Evolutionary conservation across 352 stramenopile genomes (phyloP).

Genomic region (Bremia lactucae): DNA sequence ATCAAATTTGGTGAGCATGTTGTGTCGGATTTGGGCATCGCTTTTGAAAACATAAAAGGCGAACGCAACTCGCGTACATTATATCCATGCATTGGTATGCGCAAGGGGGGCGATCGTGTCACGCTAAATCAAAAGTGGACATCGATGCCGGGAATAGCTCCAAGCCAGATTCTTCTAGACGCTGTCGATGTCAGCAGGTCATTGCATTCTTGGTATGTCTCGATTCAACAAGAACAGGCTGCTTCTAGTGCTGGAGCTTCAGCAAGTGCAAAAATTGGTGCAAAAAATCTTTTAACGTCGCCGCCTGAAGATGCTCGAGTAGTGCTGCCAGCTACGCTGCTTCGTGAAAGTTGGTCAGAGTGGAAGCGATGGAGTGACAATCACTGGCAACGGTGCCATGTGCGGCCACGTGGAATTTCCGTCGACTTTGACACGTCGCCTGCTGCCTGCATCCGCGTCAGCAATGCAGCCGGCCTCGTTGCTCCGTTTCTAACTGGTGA

Average conservation of each 20-base stretch:
- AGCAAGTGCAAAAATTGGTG: slow-evolving; percentile 1
- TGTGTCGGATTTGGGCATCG: slow-evolving; percentile 93
- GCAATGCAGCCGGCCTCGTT: slow-evolving; percentile 79
- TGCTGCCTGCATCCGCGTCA: slow-evolving; percentile 82
- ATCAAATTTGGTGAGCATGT: slow-evolving; percentile 99
- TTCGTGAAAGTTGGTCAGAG: slow-evolving; percentile 67
- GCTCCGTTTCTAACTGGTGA: slow-evolving; percentile 90
- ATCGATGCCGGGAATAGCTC: slow-evolving; percentile 67
- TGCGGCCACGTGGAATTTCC: slow-evolving; percentile 79
- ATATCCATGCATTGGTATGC: slow-evolving; percentile 94
- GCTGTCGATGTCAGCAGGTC: slow-evolving; percentile 84
- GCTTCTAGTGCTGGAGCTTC: slow-evolving; percentile 3
- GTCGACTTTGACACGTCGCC: slow-evolving; percentile 91
- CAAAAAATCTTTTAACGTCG: neutral
- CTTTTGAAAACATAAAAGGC: slow-evolving; percentile 91
- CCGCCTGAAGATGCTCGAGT: slow-evolving; percentile 9
- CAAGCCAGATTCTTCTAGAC: slow-evolving; percentile 72
- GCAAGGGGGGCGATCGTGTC: slow-evolving; percentile 90
- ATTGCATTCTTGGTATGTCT: slow-evolving; percentile 74
- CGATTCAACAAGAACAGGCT: slow-evolving; percentile 31
- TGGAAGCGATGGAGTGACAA: slow-evolving; percentile 83
- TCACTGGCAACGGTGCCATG: slow-evolving; percentile 69
- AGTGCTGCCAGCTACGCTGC: slow-evolving; percentile 41
- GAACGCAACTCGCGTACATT: slow-evolving; percentile 82
- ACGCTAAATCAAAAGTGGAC: slow-evolving; percentile 93